Evolutionary conservation across 1,139 yeast species (phyloP).

Genomic region (Yamadazyma friedrichii): DNA sequence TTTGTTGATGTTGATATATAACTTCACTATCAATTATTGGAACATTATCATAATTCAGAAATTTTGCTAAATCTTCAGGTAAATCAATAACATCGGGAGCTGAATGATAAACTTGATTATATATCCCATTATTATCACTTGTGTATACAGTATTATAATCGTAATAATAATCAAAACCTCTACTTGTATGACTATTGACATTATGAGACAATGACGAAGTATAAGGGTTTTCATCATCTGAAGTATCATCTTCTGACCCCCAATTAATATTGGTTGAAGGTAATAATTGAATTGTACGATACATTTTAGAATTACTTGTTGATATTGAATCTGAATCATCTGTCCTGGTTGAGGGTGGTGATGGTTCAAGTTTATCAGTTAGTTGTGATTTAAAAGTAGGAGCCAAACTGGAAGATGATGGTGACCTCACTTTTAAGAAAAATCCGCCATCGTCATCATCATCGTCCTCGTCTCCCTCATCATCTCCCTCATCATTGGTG

Average conservation of each 20-base stretch:
- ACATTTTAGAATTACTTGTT: constrained; percentile 24
- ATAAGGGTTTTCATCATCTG: constrained; percentile 53
- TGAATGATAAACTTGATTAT: constrained; percentile 19
- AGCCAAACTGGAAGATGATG: constrained; percentile 29
- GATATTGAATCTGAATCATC: constrained; percentile 31
- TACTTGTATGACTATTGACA: constrained; percentile 57
- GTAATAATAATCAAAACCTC: constrained; percentile 83
- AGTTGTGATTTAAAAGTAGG: constrained; percentile 12
- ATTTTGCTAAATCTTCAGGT: constrained; percentile 44
- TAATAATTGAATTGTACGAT: constrained; percentile 64
- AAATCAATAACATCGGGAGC: constrained; percentile 44
- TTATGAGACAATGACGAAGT: constrained; percentile 73
- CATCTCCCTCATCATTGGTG: constrained; percentile 15
- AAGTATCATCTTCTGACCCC: constrained; percentile 71
- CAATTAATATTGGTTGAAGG: constrained; percentile 83
- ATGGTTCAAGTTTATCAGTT: constrained; percentile 4
- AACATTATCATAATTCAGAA: constrained; percentile 30
- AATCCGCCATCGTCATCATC: constrained; percentile 70
- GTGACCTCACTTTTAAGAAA: constrained; percentile 56
- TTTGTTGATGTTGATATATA: not conserved
- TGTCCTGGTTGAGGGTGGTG: constrained; percentile 17
- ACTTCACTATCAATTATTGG: constrained; percentile 4
- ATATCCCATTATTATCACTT: constrained; percentile 48
- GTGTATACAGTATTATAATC: constrained; percentile 85
- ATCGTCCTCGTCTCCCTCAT: constrained; percentile 45